Conservation (phyloP, 2,329 filamentous ascomycete species). For the Pestalotiopsis sp. region DNA sequence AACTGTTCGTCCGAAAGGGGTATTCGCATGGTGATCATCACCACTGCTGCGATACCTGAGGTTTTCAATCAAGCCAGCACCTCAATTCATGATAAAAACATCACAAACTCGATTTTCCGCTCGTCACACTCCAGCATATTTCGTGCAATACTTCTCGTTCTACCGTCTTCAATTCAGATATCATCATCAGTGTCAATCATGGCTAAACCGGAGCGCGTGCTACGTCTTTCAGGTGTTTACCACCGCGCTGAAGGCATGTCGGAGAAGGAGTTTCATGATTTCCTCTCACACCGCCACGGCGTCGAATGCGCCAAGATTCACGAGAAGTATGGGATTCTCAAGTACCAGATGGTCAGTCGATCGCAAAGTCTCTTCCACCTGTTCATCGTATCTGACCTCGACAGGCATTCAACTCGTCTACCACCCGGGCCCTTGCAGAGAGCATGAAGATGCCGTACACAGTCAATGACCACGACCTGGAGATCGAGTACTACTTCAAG, state of each 20-base stretch:
- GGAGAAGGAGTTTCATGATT: conserved; percentile 15
- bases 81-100: too few relatives aligned
- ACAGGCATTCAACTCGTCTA: conserved; percentile 17
- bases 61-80: too few relatives aligned
- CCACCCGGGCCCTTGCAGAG: conserved; percentile 12
- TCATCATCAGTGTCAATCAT: background rate
- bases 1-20: too few relatives aligned
- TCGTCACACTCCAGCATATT: too few relatives aligned
- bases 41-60: too few relatives aligned
- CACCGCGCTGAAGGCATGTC: conserved; percentile 6
- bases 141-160: too few relatives aligned
- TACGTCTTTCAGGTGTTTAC: conserved; percentile 12
- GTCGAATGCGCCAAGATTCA: conserved; percentile 19
- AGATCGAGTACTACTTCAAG: conserved; percentile 23
- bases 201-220: conserved; percentile 16
- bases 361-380: too few relatives aligned
- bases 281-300: conserved; percentile 13
- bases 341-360: conserved; percentile 16
- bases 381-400: too few relatives aligned
- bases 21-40: too few relatives aligned
- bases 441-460: conserved; percentile 20
- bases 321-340: conserved; percentile 14
- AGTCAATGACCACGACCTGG: conserved; percentile 17
- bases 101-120: too few relatives aligned
- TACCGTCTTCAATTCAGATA: too few relatives aligned